Evolutionary conservation across 495 filamentous ascomycete species (phyloP).

Genomic region (Cenococcum geophilum): DNA sequence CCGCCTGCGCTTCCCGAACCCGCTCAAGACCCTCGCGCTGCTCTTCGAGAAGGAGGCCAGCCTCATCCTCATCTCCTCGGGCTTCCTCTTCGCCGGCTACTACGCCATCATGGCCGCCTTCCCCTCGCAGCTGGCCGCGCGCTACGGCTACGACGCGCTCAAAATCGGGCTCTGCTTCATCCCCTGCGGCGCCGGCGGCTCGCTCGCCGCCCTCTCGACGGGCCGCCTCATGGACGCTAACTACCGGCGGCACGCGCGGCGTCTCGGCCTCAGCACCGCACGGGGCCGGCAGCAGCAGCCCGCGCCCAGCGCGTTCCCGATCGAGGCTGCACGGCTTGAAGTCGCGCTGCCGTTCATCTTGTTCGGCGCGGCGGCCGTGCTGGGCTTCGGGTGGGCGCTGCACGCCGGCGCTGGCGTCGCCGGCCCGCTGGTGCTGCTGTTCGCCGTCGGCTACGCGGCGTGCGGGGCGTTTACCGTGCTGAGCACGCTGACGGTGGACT

Average conservation of each 20-base stretch:
- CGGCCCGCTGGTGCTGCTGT: slow-evolving; percentile 46
- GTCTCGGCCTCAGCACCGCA: slow-evolving; percentile 33
- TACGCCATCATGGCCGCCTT: slow-evolving; percentile 53
- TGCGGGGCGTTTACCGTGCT: slow-evolving; percentile 51
- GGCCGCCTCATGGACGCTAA: slow-evolving; percentile 41
- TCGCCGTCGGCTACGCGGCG: slow-evolving; percentile 52
- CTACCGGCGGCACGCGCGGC: slow-evolving; percentile 37
- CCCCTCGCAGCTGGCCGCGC: slow-evolving; percentile 50
- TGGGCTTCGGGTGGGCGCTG: slow-evolving; percentile 42
- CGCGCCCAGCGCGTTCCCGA: slow-evolving; percentile 45
- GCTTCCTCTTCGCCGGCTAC: slow-evolving; percentile 52
- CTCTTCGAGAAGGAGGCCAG: slow-evolving; percentile 59
- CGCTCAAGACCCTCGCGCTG: slow-evolving; percentile 58
- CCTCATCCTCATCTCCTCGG: slow-evolving; percentile 52
- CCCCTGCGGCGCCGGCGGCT: slow-evolving; percentile 30
- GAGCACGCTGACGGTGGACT: slow-evolving; percentile 56
- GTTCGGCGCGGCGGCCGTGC: slow-evolving; percentile 27
- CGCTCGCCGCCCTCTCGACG: slow-evolving; percentile 19
- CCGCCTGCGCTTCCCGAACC: slow-evolving; percentile 63
- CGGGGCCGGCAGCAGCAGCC: slow-evolving; percentile 44
- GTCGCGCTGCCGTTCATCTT: slow-evolving; percentile 29
- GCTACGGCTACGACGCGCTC: slow-evolving; percentile 59
- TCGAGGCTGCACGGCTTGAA: slow-evolving; percentile 46
- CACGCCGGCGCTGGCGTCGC: slow-evolving; percentile 24
- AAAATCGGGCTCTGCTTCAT: slow-evolving; percentile 56